Conservation (phyloP, 208 protist genomes). For the Acanthamoeba culbertsoni region DNA sequence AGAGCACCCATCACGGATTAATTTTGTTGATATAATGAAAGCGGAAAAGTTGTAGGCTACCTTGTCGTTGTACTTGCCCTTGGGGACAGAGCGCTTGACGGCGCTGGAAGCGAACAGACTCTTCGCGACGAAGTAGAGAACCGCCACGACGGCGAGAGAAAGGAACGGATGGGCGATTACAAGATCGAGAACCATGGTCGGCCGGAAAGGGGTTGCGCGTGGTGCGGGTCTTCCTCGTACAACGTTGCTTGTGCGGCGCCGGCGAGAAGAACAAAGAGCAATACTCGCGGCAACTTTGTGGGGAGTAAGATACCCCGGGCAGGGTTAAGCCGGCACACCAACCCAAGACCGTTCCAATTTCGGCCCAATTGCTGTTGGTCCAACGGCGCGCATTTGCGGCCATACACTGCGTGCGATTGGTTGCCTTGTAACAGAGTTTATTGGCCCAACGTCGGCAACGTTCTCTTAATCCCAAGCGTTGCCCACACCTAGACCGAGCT, state of each 20-base stretch:
- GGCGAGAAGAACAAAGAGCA: background rate
- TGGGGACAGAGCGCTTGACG: background rate
- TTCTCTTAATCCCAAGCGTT: background rate
- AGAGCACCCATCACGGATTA: background rate
- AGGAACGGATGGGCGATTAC: background rate
- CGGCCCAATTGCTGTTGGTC: no score
- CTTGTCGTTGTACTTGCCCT: slow-evolving; percentile 46
- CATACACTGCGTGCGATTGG: no score
- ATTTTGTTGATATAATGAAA: background rate
- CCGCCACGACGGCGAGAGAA: background rate
- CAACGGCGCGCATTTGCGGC: no score
- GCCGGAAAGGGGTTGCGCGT: background rate
- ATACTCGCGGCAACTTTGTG: background rate
- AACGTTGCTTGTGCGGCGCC: background rate
- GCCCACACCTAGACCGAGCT: background rate
- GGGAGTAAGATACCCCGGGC: background rate
- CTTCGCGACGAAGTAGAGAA: slow-evolving; percentile 8
- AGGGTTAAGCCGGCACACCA: no score
- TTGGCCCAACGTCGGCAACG: no score
- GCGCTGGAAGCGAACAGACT: background rate
- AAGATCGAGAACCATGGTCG: background rate
- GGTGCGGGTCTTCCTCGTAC: background rate
- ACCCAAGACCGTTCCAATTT: background rate
- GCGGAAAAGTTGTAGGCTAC: background rate
- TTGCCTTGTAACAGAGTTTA: no score